Evolutionary conservation across 129 eudicot genomes (phyloP).

Genomic region (Centrapalus pauciflorus): DNA sequence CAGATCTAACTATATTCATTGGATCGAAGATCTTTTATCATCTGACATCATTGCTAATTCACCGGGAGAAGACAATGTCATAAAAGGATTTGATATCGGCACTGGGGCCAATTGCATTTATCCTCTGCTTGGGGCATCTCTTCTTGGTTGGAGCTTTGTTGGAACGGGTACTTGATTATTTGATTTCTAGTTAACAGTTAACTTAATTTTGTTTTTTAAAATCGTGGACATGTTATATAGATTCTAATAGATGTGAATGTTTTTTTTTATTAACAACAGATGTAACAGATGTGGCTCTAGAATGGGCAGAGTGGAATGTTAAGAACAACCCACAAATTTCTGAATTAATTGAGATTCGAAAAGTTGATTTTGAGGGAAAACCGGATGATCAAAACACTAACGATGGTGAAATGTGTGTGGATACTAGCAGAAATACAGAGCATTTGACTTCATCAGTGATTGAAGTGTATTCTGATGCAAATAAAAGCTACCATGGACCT

Average conservation of each 20-base stretch:
- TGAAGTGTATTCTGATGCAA: not conserved
- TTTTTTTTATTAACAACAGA: constrained; percentile 35
- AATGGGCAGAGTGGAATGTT: constrained; percentile 84
- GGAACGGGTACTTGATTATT: constrained; percentile 56
- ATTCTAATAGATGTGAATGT: not conserved
- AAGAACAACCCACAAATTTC: constrained; percentile 72
- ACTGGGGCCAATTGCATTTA: constrained; percentile 97
- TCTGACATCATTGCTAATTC: constrained; percentile 53
- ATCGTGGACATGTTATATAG: constrained; percentile 1
- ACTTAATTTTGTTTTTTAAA: not conserved
- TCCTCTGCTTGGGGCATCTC: constrained; percentile 96
- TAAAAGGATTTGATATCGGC: constrained; percentile 87
- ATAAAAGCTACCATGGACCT: constrained; percentile 46
- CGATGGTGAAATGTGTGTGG: constrained; percentile 6
- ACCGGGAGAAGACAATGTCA: constrained; percentile 24
- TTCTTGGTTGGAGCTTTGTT: constrained; percentile 94
- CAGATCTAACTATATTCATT: constrained; percentile 89
- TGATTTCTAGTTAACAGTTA: constrained; percentile 1
- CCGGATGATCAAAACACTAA: constrained; percentile 12
- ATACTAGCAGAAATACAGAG: not conserved
- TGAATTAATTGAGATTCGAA: constrained; percentile 69
- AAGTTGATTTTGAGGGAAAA: constrained; percentile 34
- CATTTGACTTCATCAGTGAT: not conserved
- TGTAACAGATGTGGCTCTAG: constrained; percentile 81
- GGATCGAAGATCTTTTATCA: constrained; percentile 89